Evolutionary conservation across 2,329 filamentous ascomycete genomes (phyloP).

Genomic region (Rhinocladiella similis): DNA sequence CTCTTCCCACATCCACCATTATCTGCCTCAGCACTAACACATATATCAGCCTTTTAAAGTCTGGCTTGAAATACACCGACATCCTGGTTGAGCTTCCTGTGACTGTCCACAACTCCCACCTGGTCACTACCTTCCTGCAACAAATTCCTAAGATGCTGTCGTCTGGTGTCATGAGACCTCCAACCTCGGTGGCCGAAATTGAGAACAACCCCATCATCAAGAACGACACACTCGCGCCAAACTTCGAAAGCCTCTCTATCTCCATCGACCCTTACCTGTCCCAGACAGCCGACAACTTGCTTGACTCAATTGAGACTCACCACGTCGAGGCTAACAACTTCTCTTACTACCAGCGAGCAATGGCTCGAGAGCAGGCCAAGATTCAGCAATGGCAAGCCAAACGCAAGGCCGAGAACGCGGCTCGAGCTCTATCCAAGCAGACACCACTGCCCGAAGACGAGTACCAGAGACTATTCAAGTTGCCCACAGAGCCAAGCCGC

Average conservation of each 20-base stretch:
- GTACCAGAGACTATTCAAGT: slow-evolving; percentile 97
- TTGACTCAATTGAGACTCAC: slow-evolving; percentile 96
- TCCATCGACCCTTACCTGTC: slow-evolving; percentile 96
- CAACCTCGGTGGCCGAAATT: slow-evolving; percentile 76
- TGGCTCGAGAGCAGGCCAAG: slow-evolving; percentile 92
- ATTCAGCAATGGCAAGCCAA: slow-evolving; percentile 96
- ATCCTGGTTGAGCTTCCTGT: slow-evolving; percentile 90
- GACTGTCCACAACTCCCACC: slow-evolving; percentile 92
- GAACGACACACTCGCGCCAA: slow-evolving; percentile 72
- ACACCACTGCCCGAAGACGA: slow-evolving; percentile 88
- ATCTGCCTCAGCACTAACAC: slow-evolving; percentile 23
- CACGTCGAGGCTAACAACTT: slow-evolving; percentile 99
- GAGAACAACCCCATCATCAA: slow-evolving; percentile 62
- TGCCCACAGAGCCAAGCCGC: slow-evolving; percentile 89
- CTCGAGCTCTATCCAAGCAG: slow-evolving; percentile 83
- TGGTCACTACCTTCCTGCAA: slow-evolving; percentile 92
- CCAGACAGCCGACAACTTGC: slow-evolving; percentile 94
- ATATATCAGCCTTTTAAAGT: slow-evolving; percentile 77
- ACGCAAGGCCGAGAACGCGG: slow-evolving; percentile 92
- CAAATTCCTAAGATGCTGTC: slow-evolving; percentile 71
- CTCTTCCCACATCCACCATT: slow-evolving; percentile 1
- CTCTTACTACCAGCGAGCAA: slow-evolving; percentile 92
- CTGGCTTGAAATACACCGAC: slow-evolving; percentile 88
- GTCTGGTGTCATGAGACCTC: slow-evolving; percentile 54
- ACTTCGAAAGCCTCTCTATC: slow-evolving; percentile 85